Evolutionary conservation across 176 grass and related monocot species (phyloP).

Genomic region (Tillandsia leiboldiana): DNA sequence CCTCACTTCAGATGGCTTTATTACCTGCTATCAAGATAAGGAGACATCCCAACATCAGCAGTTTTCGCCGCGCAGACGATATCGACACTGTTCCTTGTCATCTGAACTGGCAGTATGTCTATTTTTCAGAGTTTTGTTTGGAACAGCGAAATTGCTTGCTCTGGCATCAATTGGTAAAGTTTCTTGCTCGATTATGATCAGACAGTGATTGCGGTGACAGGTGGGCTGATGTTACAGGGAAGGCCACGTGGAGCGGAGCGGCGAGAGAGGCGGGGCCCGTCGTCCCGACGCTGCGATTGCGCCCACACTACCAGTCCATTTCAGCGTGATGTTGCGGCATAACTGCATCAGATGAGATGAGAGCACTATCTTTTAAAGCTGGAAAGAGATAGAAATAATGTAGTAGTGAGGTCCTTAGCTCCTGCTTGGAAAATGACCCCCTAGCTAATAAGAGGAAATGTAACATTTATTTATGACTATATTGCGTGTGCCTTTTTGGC

Average conservation of each 20-base stretch:
- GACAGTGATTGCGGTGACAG: neutral
- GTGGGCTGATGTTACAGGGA: conserved; percentile 5
- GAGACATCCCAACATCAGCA: neutral
- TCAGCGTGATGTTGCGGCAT: neutral
- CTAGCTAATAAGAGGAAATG: neutral
- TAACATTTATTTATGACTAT: too few relatives aligned
- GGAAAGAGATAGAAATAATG: neutral
- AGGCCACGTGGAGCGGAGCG: conserved; percentile 10
- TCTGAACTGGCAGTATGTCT: neutral
- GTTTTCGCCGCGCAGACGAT: neutral
- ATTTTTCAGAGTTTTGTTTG: neutral
- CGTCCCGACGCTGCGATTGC: neutral
- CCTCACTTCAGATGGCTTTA: neutral
- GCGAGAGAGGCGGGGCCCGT: neutral
- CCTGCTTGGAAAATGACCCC: neutral
- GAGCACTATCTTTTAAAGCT: neutral
- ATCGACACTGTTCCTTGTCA: neutral
- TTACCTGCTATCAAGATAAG: neutral
- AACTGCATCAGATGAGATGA: neutral
- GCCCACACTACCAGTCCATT: neutral
- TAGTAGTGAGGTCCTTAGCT: neutral
- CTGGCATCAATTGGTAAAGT: neutral
- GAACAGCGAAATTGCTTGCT: neutral
- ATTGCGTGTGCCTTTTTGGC: too few relatives aligned
- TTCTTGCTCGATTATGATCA: neutral